Evolutionary conservation across 257 asterid genomes (phyloP).

Genomic region (Echites panduratus): DNA sequence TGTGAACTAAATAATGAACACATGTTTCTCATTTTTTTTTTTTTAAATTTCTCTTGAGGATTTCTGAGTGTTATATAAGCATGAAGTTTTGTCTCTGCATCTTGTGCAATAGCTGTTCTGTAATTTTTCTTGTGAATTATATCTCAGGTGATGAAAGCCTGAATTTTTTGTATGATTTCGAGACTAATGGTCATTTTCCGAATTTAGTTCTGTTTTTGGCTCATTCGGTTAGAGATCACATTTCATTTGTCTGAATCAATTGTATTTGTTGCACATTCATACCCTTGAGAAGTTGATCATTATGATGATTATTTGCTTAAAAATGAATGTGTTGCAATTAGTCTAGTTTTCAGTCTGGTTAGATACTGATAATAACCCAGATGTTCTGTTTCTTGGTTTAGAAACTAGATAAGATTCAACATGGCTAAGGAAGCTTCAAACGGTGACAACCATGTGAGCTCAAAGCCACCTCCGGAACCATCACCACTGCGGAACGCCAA

Average conservation of each 20-base stretch:
- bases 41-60: not conserved
- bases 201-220: not conserved
- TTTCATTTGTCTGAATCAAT: not conserved
- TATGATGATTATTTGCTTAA: not conserved
- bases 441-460: constrained; percentile 43
- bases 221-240: not conserved
- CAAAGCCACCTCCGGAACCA: constrained; percentile 96
- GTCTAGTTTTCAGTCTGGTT: constrained; percentile 6
- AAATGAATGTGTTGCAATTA: constrained; percentile 7
- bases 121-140: not conserved
- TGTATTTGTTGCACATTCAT: not conserved
- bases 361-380: not conserved
- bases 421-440: constrained; percentile 73
- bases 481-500: constrained; percentile 90
- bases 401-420: constrained; percentile 21
- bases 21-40: constrained; percentile 12
- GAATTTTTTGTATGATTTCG: not conserved
- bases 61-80: constrained; percentile 11
- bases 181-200: not conserved
- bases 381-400: constrained; percentile 8
- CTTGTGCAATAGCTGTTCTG: not conserved
- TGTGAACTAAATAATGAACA: constrained; percentile 9
- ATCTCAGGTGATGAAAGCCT: constrained; percentile 15
- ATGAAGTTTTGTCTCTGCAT: not conserved
- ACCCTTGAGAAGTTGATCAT: not conserved